A percentile compares a stretch with the other conserved stretches of the same genome.
phyloP scores from a whole-genome alignment of 768 basidiomycete genomes.

The Russula foetens region DNA sequence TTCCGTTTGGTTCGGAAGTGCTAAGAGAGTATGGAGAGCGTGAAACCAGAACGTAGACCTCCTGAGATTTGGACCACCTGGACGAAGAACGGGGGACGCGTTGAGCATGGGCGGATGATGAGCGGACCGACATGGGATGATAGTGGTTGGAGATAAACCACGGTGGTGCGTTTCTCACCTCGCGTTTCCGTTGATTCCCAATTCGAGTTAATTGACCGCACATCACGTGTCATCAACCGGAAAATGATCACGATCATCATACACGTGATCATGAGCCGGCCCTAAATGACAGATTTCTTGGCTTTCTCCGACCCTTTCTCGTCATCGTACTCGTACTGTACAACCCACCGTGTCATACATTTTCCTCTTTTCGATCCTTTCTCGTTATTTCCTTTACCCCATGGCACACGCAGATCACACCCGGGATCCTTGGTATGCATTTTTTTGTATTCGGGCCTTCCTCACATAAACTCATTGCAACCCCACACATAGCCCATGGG shows the following conservation, averaged over 20 bases:
- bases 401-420: conserved; percentile 94
- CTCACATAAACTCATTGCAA: conserved; percentile 1
- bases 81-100: conserved; percentile 22
- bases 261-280: conserved; percentile 6
- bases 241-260: neutral
- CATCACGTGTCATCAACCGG: conserved; percentile 4
- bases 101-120: neutral
- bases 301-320: neutral
- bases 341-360: neutral
- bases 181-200: conserved; percentile 10
- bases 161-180: neutral
- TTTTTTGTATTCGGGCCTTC: neutral
- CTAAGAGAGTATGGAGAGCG: conserved; percentile 34
- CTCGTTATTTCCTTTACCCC: conserved; percentile 9
- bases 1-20: conserved; percentile 6
- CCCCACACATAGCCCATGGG: conserved; percentile 71
- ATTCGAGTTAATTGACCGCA: neutral
- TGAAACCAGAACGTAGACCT: conserved; percentile 56
- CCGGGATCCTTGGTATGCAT: conserved; percentile 77
- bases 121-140: conserved; percentile 9
- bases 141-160: conserved; percentile 8
- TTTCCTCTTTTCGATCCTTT: conserved; percentile 11
- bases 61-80: conserved; percentile 30
- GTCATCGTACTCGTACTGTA: no score
- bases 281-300: conserved; percentile 8